A percentile compares a stretch with the other conserved stretches of the same genome.
Conservation (phyloP, 192 early-diverging fungal genomes). For the Gigaspora rosea region DNA sequence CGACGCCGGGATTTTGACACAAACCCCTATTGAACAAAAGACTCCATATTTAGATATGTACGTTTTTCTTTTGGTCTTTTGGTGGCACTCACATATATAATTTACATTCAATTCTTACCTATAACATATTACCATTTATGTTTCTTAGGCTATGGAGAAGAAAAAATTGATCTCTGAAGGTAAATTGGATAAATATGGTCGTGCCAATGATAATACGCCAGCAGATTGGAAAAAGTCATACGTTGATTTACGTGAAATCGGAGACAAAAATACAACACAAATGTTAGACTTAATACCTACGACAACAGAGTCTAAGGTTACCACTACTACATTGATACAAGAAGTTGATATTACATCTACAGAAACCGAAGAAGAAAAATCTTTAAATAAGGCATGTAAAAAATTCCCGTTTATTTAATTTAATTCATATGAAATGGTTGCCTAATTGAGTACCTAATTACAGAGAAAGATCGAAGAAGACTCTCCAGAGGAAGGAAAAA, state of each 20-base stretch:
- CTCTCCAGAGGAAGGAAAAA: not conserved
- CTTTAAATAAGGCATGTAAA: not conserved
- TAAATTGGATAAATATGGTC: conserved; percentile 97
- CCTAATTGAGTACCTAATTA: not conserved
- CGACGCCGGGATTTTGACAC: too few species aligned
- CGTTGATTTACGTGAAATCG: conserved; percentile 63
- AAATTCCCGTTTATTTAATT: not conserved
- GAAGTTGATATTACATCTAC: not conserved
- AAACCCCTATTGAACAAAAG: too few species aligned
- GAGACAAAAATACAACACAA: conserved; percentile 44
- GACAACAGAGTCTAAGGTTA: too few species aligned
- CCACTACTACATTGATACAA: conserved; percentile 23
- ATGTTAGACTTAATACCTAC: too few species aligned
- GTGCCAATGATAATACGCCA: conserved; percentile 85
- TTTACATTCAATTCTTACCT: too few species aligned
- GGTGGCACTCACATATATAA: not conserved
- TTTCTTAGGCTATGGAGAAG: conserved; percentile 83
- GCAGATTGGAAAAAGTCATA: conserved; percentile 78
- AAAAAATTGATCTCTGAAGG: conserved; percentile 98
- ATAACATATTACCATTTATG: too few species aligned
- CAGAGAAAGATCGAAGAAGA: conserved; percentile 2
- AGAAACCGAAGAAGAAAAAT: not conserved
- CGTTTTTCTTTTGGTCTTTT: not conserved
- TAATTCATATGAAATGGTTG: too few species aligned
- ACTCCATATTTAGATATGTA: too few species aligned